Evolutionary conservation across 495 filamentous ascomycete genomes (phyloP), one percentile per base, ranked within the genome.

Genomic region (Paragyromitra xinjiangensis): DNA sequence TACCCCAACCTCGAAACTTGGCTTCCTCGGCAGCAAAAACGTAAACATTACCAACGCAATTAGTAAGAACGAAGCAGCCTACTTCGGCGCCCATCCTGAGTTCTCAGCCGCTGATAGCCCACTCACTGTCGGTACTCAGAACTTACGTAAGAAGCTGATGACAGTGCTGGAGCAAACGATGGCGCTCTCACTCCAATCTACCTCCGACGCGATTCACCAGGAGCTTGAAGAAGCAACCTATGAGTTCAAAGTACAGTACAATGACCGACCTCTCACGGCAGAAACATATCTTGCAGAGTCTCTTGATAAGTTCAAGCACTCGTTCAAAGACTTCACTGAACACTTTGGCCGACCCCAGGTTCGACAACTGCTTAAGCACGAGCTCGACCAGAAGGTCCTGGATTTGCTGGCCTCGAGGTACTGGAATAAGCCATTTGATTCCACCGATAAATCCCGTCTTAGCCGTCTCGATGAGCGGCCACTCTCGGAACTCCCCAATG

Each of bases 231-330:
- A 99, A 84, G 94, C 95, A 5, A 94, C 93, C 0, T 99, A 99
- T 80, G 95, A 99, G 81, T 98, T 97, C 88, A 99, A 98, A 83
- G 96, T 99, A 22, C 96, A 99, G 83, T 99, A 99, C 85, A 99
- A 98, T 81, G 96, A 99, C 82, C 89, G 95, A 29, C 92, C 94
- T 22, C 85, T 99, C 58, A 95, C 93, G 74, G 96, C 95, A 0
- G 96, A 98, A 83, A 95, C 95, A 12, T 98, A 99, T 79, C 87
- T 99, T 14, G 96, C 95, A 3, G 95, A 97, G 78, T 95, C 91
- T 79, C 87, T 99, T 0, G 95, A 99, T 82, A 90, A 91, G 14
- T 98, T 99, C 87, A 99, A 99, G 86, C 95, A 98, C 84, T 93
- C 93, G 0, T 98, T 98, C 85, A 97, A 97, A 83, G 91, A 89